Conservation (phyloP, 768 basidiomycete genomes). For the Lentinula guzmanii region DNA sequence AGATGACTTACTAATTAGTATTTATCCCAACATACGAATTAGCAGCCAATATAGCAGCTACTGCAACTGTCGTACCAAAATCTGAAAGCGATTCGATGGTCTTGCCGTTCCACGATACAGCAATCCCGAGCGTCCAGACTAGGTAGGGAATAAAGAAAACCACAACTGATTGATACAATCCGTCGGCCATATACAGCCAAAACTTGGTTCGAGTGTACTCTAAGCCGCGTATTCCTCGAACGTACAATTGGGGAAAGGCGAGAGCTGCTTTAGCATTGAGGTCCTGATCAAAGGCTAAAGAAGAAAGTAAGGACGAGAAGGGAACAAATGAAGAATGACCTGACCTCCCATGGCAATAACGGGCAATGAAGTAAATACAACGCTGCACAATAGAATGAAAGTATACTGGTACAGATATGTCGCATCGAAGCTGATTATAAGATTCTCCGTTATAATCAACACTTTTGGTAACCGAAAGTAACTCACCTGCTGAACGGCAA, state of each 20-base stretch:
- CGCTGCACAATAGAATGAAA: conserved; percentile 86
- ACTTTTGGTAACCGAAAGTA: conserved; percentile 9
- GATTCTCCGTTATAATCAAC: not conserved
- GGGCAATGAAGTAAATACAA: conserved; percentile 90
- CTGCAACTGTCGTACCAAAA: conserved; percentile 88
- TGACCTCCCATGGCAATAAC: conserved; percentile 86
- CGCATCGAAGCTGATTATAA: conserved; percentile 71
- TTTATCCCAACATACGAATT: conserved; percentile 89
- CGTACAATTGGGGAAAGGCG: conserved; percentile 93
- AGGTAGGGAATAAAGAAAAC: conserved; percentile 84
- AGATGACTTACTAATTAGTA: conserved; percentile 72
- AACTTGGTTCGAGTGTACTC: conserved; percentile 92
- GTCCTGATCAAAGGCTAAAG: conserved; percentile 88
- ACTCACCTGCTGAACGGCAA: conserved; percentile 78
- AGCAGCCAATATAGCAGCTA: conserved; percentile 81
- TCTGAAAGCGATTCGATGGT: conserved; percentile 77
- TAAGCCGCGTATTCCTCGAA: conserved; percentile 87
- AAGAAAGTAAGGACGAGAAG: conserved; percentile 8
- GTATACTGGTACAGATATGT: conserved; percentile 95
- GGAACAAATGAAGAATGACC: conserved; percentile 13
- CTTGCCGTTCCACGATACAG: conserved; percentile 72
- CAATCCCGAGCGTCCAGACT: conserved; percentile 59
- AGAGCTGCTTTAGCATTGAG: conserved; percentile 84
- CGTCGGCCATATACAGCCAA: conserved; percentile 94
- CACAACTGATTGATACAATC: conserved; percentile 85